Evolutionary conservation across 192 early-diverging fungal species (phyloP).

Genomic region (Gonapodya sp.): DNA sequence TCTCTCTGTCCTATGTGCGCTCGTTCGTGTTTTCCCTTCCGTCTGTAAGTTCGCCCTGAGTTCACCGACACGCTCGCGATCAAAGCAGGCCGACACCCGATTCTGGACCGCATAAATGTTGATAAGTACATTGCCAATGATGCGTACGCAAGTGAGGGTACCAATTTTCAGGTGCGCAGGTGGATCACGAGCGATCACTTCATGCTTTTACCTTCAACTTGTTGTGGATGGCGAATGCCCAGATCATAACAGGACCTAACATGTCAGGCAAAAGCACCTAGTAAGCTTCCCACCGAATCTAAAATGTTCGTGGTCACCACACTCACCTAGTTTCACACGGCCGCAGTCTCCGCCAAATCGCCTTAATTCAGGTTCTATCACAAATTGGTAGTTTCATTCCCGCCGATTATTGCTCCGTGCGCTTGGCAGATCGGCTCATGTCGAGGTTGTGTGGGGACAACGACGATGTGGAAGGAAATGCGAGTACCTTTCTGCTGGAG

Average conservation of each 20-base stretch:
- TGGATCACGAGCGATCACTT: not conserved
- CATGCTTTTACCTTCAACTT: not conserved
- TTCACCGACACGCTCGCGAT: slow-evolving; percentile 72
- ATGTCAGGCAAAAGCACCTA: slow-evolving; percentile 39
- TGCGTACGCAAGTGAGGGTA: slow-evolving; percentile 36
- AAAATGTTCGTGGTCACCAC: slow-evolving; percentile 12
- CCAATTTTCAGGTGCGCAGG: slow-evolving; percentile 40
- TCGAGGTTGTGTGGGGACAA: slow-evolving; percentile 68
- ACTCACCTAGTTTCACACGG: slow-evolving; percentile 57
- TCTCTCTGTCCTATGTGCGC: not conserved
- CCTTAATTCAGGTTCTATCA: slow-evolving; percentile 68
- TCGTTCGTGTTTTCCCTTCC: no score
- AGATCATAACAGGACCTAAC: slow-evolving; percentile 78
- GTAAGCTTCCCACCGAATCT: slow-evolving; percentile 10
- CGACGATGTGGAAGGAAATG: slow-evolving; percentile 33
- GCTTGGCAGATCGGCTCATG: slow-evolving; percentile 61
- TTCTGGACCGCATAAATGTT: slow-evolving; percentile 42
- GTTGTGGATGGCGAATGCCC: not conserved
- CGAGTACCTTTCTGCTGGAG: slow-evolving; percentile 77
- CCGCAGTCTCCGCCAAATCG: slow-evolving; percentile 74
- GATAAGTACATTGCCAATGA: slow-evolving; percentile 63
- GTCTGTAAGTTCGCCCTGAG: slow-evolving; percentile 65
- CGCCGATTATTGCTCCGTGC: slow-evolving; percentile 65
- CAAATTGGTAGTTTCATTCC: slow-evolving; percentile 80
- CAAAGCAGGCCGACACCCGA: slow-evolving; percentile 65